phyloP scores from a whole-genome alignment of 2,329 filamentous ascomycete genomes.

The Hypoxylon rubiginosum region DNA sequence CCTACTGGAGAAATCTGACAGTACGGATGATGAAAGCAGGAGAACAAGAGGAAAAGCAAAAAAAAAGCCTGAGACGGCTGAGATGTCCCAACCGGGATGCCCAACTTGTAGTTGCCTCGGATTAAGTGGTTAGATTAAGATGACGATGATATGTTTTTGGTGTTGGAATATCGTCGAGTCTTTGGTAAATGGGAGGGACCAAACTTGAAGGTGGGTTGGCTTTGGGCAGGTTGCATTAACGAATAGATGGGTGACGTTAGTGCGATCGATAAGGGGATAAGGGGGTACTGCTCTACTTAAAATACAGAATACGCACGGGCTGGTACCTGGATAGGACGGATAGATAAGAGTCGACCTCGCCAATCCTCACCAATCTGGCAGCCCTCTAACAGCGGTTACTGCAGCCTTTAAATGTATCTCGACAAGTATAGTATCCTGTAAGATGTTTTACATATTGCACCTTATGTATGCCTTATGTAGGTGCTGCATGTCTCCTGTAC shows the following conservation, averaged over 20 bases:
- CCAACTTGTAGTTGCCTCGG: slow-evolving; percentile 19
- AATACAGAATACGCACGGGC: background rate
- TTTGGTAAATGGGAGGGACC: slow-evolving; percentile 17
- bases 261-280: slow-evolving; percentile 34
- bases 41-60: slow-evolving; percentile 9
- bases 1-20: background rate
- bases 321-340: slow-evolving; percentile 18
- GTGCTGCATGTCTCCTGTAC: too few species aligned
- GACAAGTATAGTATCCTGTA: too few species aligned
- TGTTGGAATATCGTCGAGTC: slow-evolving; percentile 11
- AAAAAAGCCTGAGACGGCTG: slow-evolving; percentile 19
- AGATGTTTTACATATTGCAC: too few species aligned
- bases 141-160: slow-evolving; percentile 9
- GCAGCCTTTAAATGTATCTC: too few species aligned
- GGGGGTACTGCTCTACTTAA: background rate
- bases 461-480: too few species aligned
- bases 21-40: background rate
- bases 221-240: slow-evolving; percentile 28
- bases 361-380: background rate
- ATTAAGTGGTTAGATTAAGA: slow-evolving; percentile 8
- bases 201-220: slow-evolving; percentile 33
- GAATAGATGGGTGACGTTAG: slow-evolving; percentile 37
- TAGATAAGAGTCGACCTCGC: slow-evolving; percentile 6
- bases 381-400: background rate
- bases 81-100: slow-evolving; percentile 29